Evolutionary conservation across 176 grass and related monocot species (phyloP), one percentile per base, ranked within the genome.

Genomic region (Bothriochloa decipiens): DNA sequence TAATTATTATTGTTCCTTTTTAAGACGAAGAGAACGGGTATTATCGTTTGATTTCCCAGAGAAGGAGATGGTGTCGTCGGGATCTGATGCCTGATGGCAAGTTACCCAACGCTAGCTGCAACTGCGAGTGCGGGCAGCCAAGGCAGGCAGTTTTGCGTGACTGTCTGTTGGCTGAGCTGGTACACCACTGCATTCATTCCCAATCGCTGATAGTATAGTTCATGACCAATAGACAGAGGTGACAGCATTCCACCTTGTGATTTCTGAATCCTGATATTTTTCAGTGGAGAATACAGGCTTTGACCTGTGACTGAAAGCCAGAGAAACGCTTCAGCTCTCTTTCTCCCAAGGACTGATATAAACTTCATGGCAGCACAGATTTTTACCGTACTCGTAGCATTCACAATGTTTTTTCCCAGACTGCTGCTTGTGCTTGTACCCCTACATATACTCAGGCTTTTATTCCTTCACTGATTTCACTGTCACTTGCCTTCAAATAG

Each of bases 81-180:
- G n/a, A n/a, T n/a, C n/a, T n/a, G n/a, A n/a, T 6, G 4, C 6
- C 4, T 39, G 37, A 39, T 39, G 37, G 37, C 4, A 39, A 6
- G 2, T 39, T 39, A 0, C 35, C 2, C 35, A 35, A 35, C 35
- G 35, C 35, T 35, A 35, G 2, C 35, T 35, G 35, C 35, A 28
- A 42, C 12, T 23, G 64, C 20, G 11, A 76, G 17, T 53, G 50
- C 57, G 8, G 29, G 74, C 83, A 58, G 65, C 17, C 47, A 62
- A 62, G 50, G 39, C 66, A 40, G 27, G 65, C 66, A 28, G 65
- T 78, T 78, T 1, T 45, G 23, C 27, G 50, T 78, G 33, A 25
- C 65, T 60, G 15, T 85, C 74, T 32, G 18, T 61, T n/a, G 20
- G 65, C 65, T 18, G 29, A 81, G 11, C 65, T 53, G 65, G 45